Base-by-base conservation (phyloP, 2,329 filamentous ascomycete genomes). In the Herpotrichia juniperi region DNA sequence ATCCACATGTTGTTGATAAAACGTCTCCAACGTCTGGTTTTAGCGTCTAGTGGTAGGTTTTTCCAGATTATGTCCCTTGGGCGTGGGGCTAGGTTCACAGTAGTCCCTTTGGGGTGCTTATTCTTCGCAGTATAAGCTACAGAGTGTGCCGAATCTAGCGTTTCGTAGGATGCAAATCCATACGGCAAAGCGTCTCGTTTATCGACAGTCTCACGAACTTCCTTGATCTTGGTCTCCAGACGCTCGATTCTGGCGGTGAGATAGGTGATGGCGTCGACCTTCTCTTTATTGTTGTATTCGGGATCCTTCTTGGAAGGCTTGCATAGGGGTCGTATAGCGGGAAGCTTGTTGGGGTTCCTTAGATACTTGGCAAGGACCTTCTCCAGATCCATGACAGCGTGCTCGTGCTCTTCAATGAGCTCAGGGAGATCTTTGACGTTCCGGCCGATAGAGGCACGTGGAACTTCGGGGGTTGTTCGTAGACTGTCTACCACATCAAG, bases 11-110 rank as follows among this genome's bases (percentile, higher is more conserved):
- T 89, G 75, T 94, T 96, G 64, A 91, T 81, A 56, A 93, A 82
- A 32, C 87, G 82, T 63, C 88, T 88, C 77, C 88, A 89, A 56
- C 83, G 83, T 47, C 93, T 85, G 1, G 86, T 83, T 24, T 83
- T 78, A 32, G 86, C 86, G 14, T 81, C 84, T 50, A 97, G 78
- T 5, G 86, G 83, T 78, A 99, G 83, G 66, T 99, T 99, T 70
- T 91, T 88, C 94, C 94, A 99, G 59, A 99, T 96, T 47, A 99
- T 84, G 70, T 97, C 93, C 68, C 90, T 91, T 2, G 94, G 93
- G 52, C 87, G 86, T 2, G 94, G 92, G 1, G 94, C 93, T 12
- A 97, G 81, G 5, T 78, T 81, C 49, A 99, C 85, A 0, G 84
- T 89, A 0, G 91, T 87, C 4, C 91, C 91, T 34, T 90, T 82